Evolutionary conservation across 306 rosid genomes (phyloP).

Genomic region (Amphicarpaea edgeworthii): DNA sequence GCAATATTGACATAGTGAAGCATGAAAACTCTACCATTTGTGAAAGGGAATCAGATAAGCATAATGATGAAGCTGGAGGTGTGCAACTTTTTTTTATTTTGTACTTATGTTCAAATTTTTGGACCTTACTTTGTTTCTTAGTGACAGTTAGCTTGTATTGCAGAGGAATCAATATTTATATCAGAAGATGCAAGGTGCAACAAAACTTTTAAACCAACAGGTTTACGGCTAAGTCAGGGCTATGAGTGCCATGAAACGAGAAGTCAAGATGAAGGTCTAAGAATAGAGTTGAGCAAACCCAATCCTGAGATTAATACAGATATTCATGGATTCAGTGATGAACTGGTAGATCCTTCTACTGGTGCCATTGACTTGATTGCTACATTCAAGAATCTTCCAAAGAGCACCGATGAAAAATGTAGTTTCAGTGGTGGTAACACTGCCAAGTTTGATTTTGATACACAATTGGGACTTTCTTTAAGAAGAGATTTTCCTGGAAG

Average conservation of each 20-base stretch:
- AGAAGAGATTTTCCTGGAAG: conserved; percentile 48
- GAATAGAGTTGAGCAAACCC: conserved; percentile 49
- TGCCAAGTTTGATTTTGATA: conserved; percentile 51
- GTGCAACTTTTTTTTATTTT: conserved; percentile 32
- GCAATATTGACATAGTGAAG: conserved; percentile 46
- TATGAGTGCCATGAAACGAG: conserved; percentile 40
- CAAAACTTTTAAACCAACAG: conserved; percentile 45
- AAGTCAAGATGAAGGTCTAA: conserved; percentile 48
- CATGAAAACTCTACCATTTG: conserved; percentile 45
- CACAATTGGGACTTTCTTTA: conserved; percentile 73
- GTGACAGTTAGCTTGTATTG: conserved; percentile 38
- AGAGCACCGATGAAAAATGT: conserved; percentile 43
- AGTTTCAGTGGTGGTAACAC: conserved; percentile 45
- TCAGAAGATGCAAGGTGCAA: conserved; percentile 50
- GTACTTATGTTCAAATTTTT: conserved; percentile 9
- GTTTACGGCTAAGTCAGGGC: conserved; percentile 52
- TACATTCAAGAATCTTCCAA: conserved; percentile 54
- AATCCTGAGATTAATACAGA: conserved; percentile 44
- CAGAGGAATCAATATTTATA: conserved; percentile 58
- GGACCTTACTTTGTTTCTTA: conserved; percentile 26
- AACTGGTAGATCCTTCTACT: conserved; percentile 51
- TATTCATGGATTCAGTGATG: conserved; percentile 47
- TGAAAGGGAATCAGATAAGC: conserved; percentile 48
- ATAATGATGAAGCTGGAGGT: conserved; percentile 56
- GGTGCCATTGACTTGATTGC: conserved; percentile 79